Conservation (phyloP, 768 basidiomycete species). For the Cyclocybe aegerita region DNA sequence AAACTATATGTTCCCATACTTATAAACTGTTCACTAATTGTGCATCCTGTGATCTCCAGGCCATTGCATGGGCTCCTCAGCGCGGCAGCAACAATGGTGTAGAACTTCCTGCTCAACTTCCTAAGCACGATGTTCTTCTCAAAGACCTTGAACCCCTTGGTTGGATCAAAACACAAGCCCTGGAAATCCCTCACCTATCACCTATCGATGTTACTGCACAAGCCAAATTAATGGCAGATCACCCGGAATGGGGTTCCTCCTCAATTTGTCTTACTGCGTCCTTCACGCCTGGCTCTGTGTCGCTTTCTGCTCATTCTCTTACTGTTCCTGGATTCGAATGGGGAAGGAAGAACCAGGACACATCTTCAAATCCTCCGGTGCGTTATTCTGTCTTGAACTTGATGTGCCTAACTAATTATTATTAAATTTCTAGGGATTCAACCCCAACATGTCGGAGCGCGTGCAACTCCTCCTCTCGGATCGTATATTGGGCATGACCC, state of each 20-base stretch:
- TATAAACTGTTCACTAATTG: not conserved
- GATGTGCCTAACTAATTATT: slow-evolving; percentile 2
- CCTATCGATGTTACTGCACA: slow-evolving; percentile 93
- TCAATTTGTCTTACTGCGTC: slow-evolving; percentile 93
- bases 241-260: slow-evolving; percentile 92
- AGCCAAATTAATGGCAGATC: slow-evolving; percentile 95
- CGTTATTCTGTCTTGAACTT: slow-evolving; percentile 13
- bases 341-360: slow-evolving; percentile 93
- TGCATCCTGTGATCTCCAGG: slow-evolving; percentile 34
- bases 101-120: slow-evolving; percentile 86
- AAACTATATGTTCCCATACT: not conserved
- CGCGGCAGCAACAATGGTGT: slow-evolving; percentile 93
- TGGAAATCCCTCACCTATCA: slow-evolving; percentile 89
- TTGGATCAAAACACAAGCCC: slow-evolving; percentile 95
- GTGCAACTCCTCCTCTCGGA: slow-evolving; percentile 93
- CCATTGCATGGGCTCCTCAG: slow-evolving; percentile 96
- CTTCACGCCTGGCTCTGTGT: slow-evolving; percentile 98
- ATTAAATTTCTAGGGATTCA: slow-evolving; percentile 66
- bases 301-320: slow-evolving; percentile 88
- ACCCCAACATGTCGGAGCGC: slow-evolving; percentile 97
- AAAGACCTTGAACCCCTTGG: slow-evolving; percentile 95
- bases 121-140: slow-evolving; percentile 91
- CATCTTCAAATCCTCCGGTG: slow-evolving; percentile 75
- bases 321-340: slow-evolving; percentile 95
- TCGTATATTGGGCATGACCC: slow-evolving; percentile 92